Evolutionary conservation across 768 basidiomycete genomes (phyloP), one percentile per base, ranked within the genome.

Genomic region (Kwoniella bestiolae): DNA sequence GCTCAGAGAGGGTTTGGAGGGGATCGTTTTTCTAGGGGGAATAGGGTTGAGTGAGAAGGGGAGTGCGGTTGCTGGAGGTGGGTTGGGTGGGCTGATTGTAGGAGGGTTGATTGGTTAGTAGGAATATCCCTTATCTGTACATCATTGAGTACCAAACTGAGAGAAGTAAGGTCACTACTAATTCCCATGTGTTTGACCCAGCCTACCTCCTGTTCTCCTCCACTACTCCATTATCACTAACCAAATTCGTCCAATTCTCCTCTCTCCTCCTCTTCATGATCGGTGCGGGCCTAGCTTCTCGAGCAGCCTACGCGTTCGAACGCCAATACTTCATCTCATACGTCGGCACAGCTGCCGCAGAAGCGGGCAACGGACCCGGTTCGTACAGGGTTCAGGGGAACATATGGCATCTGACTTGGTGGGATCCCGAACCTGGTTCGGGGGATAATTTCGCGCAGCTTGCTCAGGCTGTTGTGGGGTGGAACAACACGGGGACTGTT

Each of bases 201-300:
- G 68, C 68, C 7, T 69, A 65, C 44, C 44, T 65, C 21, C 56
- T 73, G n/a, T 68, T 73, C 56, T 65, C 65, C 6, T 63, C 64
- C 3, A 59, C 71, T 1, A 35, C 66, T 2, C 65, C 68, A 3
- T 47, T 67, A 88, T 89, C 91, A 0, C 83, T 95, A 31, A 87
- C 85, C n/a, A 80, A 91, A 62, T 97, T 96, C 87, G 86, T 96
- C 58, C 83, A 94, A 66, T 83, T 87, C 59, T 95, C 94, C 86
- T 94, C 94, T 51, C 91, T 91, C 83, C 82, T 96, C 63, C 83
- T 96, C 45, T 85, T 95, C 63, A 87, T 96, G 73, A 92, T 97
- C 79, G 94, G 94, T 21, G 88, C 94, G 0, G 94, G 94, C 5
- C 85, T 97, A n/a, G 94, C 94, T 83, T 89, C 88, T 68, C 89